Evolutionary conservation across 139 green algal genomes (phyloP).

Genomic region (Coelastrella sp.): DNA sequence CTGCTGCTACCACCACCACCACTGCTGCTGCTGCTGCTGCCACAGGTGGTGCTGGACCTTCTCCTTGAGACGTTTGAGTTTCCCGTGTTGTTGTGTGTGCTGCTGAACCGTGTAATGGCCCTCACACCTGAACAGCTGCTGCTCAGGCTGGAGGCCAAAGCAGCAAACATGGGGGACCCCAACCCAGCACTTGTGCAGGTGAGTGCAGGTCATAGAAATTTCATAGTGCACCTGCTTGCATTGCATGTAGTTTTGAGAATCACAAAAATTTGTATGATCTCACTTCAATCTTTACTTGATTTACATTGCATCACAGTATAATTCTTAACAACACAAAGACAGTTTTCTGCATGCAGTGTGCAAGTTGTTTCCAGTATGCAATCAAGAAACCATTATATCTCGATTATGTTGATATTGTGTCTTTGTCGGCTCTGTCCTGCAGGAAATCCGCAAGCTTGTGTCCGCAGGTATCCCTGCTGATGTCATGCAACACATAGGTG

Average conservation of each 20-base stretch:
- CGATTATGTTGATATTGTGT: background rate
- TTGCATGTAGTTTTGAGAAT: background rate
- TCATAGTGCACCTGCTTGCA: background rate
- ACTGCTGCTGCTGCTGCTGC: background rate
- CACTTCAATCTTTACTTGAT: background rate
- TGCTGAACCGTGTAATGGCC: constrained; percentile 25
- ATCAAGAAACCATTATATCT: background rate
- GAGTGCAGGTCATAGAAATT: background rate
- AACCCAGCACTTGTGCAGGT: constrained; percentile 50
- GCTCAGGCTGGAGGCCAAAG: constrained; percentile 27
- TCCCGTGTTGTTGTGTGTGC: constrained; percentile 34
- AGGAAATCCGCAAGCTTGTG: constrained; percentile 37
- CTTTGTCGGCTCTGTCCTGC: background rate
- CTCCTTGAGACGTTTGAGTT: constrained; percentile 13
- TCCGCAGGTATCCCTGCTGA: background rate
- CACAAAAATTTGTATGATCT: background rate
- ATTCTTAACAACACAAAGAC: too few relatives aligned
- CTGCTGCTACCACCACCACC: background rate
- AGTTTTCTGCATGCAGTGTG: too few relatives aligned
- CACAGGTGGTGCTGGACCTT: constrained; percentile 28
- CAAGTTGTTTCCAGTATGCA: too few relatives aligned
- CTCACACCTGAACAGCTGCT: constrained; percentile 28
- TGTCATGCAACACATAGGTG: background rate
- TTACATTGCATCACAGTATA: background rate
- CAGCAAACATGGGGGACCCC: constrained; percentile 33